Base-by-base conservation (phyloP, 768 basidiomycete genomes). In the Mycena leptocephala region DNA sequence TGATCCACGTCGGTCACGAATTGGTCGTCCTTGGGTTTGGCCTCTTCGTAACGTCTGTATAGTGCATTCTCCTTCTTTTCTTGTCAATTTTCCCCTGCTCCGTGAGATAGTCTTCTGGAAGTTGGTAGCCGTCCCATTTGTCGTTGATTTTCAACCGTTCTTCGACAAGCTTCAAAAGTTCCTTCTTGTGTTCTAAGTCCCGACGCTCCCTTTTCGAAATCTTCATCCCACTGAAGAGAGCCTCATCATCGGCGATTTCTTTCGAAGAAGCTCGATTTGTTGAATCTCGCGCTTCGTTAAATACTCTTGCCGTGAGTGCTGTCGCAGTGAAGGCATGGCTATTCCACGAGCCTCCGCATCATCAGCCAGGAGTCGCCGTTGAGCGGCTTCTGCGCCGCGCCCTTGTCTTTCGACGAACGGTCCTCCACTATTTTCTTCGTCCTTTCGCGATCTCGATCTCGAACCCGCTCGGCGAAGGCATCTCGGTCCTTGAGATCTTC, bases 41-140 rank as follows among this genome's bases (percentile, higher is more conserved):
- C 94, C 66, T 99, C 98, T 81, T 98, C 96, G 81, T 99, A 99
- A 46, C 98, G 96, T 80, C 95, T 91, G 84, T 98, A 99, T 65
- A 99, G 84, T 0, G 95, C 97, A 78, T 94, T 94, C 82, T 97
- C 92, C 82, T 98, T 97, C 86, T 96, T 96, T 98, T 97, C 86
- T 93, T 95, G 90, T 99, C 97, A 75, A 99, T 97, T 86, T 97
- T 98, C 33, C 98, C 98, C 83, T 99, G 97, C 81, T 98, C 98
- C 0, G 98, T 99, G 80, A 99, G 91, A 83, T 99, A 99, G 84
- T 99, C 98, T 79, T 99, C 98, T 0, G 98, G 98, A 53, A 99
- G 91, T 86, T 95, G 93, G 82, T 99, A 99, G 10, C 98, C 98
- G 76, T 99, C 98, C 86, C 90, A 96, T 76, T 95, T 96, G 87